These are phyloP conservation scores for Aspergillus vadensis DNA, from an alignment of 2,329 filamentous ascomycete genomes.

Conservation along the genomic window DNA sequence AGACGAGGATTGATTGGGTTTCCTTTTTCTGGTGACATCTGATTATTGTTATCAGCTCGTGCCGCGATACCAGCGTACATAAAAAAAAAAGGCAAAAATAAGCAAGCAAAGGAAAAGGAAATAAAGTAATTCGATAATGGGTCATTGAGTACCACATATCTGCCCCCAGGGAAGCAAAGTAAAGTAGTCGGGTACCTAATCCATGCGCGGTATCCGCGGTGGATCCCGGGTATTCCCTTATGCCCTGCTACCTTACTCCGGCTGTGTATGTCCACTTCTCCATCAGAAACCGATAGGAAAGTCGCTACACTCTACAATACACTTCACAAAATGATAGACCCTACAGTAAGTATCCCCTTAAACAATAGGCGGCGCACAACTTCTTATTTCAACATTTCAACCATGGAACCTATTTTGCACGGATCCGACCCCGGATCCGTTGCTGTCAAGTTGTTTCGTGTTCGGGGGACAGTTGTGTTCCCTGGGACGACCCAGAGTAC, in stretches of 20 bases:
- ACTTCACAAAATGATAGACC: too few relatives aligned
- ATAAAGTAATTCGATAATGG: not conserved
- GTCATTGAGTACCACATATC: too few relatives aligned
- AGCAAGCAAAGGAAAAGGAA: slow-evolving; percentile 5
- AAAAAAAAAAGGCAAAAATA: not conserved
- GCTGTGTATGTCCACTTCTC: not conserved
- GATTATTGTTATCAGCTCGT: slow-evolving; percentile 11
- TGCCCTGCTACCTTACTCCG: not conserved
- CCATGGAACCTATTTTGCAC: slow-evolving; percentile 5
- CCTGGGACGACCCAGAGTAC: slow-evolving; percentile 9
- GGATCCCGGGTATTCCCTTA: slow-evolving; percentile 16
- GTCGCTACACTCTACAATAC: too few relatives aligned
- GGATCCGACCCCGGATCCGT: not conserved
- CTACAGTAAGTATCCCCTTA: too few relatives aligned
- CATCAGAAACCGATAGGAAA: too few relatives aligned
- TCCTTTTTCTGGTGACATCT: not conserved
- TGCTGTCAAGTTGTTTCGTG: not conserved
- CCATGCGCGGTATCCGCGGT: slow-evolving; percentile 22
- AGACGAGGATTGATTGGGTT: not conserved
- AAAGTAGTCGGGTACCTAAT: slow-evolving; percentile 7
- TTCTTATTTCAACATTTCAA: slow-evolving; percentile 3
- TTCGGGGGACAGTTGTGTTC: not conserved
- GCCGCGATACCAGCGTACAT: not conserved
- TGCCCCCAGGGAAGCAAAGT: not conserved
- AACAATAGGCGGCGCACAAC: not conserved